phyloP scores from a whole-genome alignment of 1,284 basidiomycete genomes.

The Pascua guehoae region DNA sequence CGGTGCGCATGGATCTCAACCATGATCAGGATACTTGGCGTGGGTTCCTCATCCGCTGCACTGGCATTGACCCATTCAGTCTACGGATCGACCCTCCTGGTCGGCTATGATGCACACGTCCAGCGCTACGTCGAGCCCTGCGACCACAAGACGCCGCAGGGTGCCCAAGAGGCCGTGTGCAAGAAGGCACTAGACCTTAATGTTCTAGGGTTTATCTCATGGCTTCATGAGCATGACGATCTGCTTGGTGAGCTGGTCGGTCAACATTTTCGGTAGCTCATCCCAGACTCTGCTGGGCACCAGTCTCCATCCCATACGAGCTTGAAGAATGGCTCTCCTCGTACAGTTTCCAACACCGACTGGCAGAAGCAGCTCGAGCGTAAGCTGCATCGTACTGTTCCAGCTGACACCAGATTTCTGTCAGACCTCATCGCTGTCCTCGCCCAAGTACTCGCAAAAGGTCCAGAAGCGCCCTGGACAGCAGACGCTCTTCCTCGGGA shows the following conservation, averaged over 20 bases:
- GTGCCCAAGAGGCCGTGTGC: slow-evolving; percentile 17
- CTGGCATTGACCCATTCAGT: neutral
- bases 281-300: too few relatives aligned
- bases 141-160: slow-evolving; percentile 6
- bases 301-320: too few relatives aligned
- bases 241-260: neutral
- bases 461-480: slow-evolving; percentile 1
- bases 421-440: slow-evolving; percentile 1
- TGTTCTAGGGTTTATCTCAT: slow-evolving; percentile 6
- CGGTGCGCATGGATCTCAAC: neutral
- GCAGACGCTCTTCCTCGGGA: slow-evolving; percentile 12
- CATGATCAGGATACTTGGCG: neutral
- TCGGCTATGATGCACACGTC: slow-evolving; percentile 3
- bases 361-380: slow-evolving; percentile 17
- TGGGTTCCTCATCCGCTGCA: neutral
- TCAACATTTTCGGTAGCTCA: too few relatives aligned
- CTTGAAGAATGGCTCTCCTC: neutral
- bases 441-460: slow-evolving; percentile 12
- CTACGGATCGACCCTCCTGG: slow-evolving; percentile 14
- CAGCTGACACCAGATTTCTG: slow-evolving; percentile 19
- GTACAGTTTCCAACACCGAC: slow-evolving; percentile 6
- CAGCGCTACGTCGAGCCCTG: slow-evolving; percentile 14
- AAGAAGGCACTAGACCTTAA: slow-evolving; percentile 16
- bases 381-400: neutral
- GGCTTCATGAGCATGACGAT: neutral